Conservation (phyloP, 2,329 filamentous ascomycete genomes). For the Tolypocladium nubicola region DNA sequence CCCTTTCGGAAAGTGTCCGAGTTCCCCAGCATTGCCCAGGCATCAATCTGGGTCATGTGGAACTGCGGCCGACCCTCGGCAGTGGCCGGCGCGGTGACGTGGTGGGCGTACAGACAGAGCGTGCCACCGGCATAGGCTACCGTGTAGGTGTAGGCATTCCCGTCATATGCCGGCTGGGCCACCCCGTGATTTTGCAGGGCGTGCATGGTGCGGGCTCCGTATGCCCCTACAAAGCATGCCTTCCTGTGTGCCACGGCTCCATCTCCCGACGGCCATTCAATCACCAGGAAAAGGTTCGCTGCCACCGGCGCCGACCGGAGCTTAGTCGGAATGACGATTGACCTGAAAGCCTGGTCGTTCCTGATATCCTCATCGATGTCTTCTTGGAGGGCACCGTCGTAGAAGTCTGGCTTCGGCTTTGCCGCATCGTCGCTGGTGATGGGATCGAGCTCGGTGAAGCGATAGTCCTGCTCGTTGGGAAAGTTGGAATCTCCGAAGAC, state of each 20-base stretch:
- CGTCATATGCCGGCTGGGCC: slow-evolving; percentile 21
- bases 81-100: slow-evolving; percentile 17
- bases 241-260: slow-evolving; percentile 20
- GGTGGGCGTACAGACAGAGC: slow-evolving; percentile 26
- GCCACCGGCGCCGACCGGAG: slow-evolving; percentile 12
- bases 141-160: slow-evolving; percentile 25
- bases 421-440: slow-evolving; percentile 20
- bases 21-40: too few relatives aligned
- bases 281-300: slow-evolving; percentile 31
- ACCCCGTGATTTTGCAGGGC: slow-evolving; percentile 16
- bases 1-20: too few relatives aligned
- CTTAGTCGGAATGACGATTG: background rate
- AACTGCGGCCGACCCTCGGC: slow-evolving; percentile 23
- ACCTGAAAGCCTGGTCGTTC: background rate
- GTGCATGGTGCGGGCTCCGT: slow-evolving; percentile 25
- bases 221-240: slow-evolving; percentile 25
- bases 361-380: background rate
- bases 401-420: slow-evolving; percentile 9
- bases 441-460: slow-evolving; percentile 16
- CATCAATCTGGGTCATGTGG: slow-evolving; percentile 22
- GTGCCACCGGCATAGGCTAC: slow-evolving; percentile 20
- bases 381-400: background rate
- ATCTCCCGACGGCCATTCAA: slow-evolving; percentile 19
- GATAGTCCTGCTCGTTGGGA: background rate
- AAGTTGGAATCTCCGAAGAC: background rate